Percentiles rank a stretch among this genome's conserved stretches.
These are phyloP conservation scores for Sporothrix humicola DNA, from an alignment of 2,329 filamentous ascomycete genomes.

Conservation along the genomic window DNA sequence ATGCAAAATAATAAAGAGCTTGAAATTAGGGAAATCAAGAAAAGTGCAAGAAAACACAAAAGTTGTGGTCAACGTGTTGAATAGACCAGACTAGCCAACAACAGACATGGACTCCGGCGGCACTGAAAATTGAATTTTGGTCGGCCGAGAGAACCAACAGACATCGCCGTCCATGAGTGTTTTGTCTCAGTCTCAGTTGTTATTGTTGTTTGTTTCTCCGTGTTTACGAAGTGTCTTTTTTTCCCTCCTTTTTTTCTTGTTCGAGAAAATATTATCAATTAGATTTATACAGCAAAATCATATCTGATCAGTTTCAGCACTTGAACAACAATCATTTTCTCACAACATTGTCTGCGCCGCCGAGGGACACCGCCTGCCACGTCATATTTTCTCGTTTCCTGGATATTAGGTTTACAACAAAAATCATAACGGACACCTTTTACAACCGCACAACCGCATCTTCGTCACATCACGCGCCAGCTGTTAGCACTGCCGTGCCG, in stretches of 20 bases:
- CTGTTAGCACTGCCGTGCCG: too few species aligned
- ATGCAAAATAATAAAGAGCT: background rate
- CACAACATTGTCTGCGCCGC: background rate
- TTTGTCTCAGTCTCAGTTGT: background rate
- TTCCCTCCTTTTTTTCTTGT: background rate
- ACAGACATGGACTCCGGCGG: background rate
- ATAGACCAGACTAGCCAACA: background rate
- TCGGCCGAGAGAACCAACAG: conserved; percentile 6
- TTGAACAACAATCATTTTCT: too few species aligned
- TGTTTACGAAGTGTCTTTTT: background rate
- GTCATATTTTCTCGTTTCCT: background rate
- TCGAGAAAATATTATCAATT: background rate
- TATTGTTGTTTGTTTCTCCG: background rate
- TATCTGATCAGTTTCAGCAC: too few species aligned
- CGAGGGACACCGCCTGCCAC: background rate
- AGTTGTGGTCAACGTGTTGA: background rate
- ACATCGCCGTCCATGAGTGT: background rate
- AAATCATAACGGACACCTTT: too few species aligned
- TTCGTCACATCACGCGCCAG: too few species aligned
- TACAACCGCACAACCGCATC: too few species aligned
- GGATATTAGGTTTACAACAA: too few species aligned
- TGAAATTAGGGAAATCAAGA: background rate
- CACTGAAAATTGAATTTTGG: background rate
- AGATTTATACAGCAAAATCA: too few species aligned
- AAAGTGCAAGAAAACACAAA: background rate